Evolutionary conservation across 495 filamentous ascomycete genomes (phyloP).

Genomic region (Daldinia vernicosa): DNA sequence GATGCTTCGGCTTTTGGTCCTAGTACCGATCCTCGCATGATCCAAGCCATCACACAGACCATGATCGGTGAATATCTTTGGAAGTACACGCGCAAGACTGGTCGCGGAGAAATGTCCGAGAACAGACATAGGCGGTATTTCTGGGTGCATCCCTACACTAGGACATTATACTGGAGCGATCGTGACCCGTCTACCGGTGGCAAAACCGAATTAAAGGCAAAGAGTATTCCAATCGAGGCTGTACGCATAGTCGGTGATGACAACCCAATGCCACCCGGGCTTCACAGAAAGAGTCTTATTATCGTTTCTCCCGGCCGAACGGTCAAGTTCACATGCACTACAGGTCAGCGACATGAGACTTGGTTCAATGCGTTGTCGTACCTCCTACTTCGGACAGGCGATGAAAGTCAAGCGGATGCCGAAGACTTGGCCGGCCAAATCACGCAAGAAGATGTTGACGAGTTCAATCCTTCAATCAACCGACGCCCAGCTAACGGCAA

Average conservation of each 20-base stretch:
- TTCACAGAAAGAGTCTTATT: conserved; percentile 91
- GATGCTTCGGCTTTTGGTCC: conserved; percentile 67
- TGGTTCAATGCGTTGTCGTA: conserved; percentile 99
- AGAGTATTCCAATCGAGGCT: conserved; percentile 93
- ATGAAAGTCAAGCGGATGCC: conserved; percentile 65
- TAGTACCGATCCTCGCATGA: conserved; percentile 94
- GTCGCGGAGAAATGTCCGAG: conserved; percentile 82
- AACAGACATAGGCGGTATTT: conserved; percentile 95
- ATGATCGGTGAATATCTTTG: conserved; percentile 99
- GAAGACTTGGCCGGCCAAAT: conserved; percentile 65
- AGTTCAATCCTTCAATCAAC: conserved; percentile 81
- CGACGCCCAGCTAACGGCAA: conserved; percentile 55
- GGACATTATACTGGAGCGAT: conserved; percentile 96
- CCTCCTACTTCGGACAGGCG: conserved; percentile 77
- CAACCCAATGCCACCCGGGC: conserved; percentile 92
- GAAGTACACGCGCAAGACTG: conserved; percentile 96
- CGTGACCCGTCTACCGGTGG: conserved; percentile 83
- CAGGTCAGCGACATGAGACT: conserved; percentile 92
- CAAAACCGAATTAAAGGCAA: conserved; percentile 81
- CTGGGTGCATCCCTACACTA: conserved; percentile 98
- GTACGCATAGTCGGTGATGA: conserved; percentile 95
- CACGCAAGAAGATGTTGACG: conserved; percentile 80
- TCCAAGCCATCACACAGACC: conserved; percentile 98
- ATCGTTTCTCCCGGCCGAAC: conserved; percentile 88
- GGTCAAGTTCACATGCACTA: conserved; percentile 92